Base-by-base conservation (phyloP, 164 flowering plant species). In the Aristolochia fimbriata region DNA sequence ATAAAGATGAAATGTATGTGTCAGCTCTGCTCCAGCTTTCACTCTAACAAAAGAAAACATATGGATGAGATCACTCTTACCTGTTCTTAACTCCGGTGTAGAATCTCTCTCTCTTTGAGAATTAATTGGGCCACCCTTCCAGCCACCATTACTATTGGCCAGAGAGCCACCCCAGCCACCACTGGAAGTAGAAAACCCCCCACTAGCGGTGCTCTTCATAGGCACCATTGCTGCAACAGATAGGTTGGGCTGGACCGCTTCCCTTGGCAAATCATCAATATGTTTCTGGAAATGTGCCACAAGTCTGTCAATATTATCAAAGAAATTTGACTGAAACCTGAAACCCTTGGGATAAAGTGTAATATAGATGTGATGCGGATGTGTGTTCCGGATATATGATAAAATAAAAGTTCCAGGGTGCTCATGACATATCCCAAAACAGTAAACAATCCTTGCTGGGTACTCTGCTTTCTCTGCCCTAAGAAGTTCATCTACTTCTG, bases 211-310 rank as follows among this genome's bases (percentile, higher is more conserved):
- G 73, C 97, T 88, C 58, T 81, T 79, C 88, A 89, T 80, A 27
- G 99, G 99, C 9, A 93, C 97, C 89, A 80, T 83, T 2, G 99
- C 96, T 71, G 98, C 98, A 65, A 84, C 88, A 37, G 96, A 84
- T 51, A 88, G 77, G 21, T 86, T 73, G n/a, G 95, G 83, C 57
- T 73, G 94, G 1, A 72, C 77, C 15, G 84, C 74, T 0, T 80
- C 94, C 61, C 65, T 79, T 51, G 64, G 78, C 1, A 87, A 78
- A 67, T 90, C 96, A 76, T 94, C 83, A 49, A 94, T 88, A 68
- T 94, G 95, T 55, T 73, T 82, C 77, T 94, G 99, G 57, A 94
- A 94, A 71, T 94, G 78, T 17, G 89, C 80, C 54, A 94, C 93
- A 51, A 94, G 91, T 61, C 93, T 70, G 75, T 94, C 97, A 27